Evolutionary conservation across 306 rosid species (phyloP).

Genomic region (Pterocarpus macrocarpus): DNA sequence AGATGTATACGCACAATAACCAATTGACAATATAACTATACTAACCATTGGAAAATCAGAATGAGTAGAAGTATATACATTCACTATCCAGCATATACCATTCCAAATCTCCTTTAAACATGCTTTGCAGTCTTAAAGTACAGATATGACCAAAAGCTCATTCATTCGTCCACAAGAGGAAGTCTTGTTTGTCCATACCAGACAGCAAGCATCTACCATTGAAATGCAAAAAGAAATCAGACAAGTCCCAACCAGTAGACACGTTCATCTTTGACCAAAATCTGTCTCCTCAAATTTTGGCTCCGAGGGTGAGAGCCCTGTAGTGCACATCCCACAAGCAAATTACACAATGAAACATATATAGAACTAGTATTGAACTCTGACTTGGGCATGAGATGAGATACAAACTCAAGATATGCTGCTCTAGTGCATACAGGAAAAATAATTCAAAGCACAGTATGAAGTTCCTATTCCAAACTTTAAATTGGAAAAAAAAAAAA

Average conservation of each 20-base stretch:
- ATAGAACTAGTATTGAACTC: conserved; percentile 10
- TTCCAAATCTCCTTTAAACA: too few species aligned
- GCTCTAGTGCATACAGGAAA: neutral
- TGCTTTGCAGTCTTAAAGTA: too few species aligned
- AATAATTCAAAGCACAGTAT: neutral
- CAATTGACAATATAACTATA: too few species aligned
- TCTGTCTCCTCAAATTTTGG: conserved; percentile 21
- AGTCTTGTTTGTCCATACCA: too few species aligned
- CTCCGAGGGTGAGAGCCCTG: conserved; percentile 52
- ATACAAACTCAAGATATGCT: neutral
- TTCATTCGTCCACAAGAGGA: too few species aligned
- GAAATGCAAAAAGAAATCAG: neutral
- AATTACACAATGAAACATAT: conserved; percentile 26
- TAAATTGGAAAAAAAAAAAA: neutral
- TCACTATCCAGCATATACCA: too few species aligned
- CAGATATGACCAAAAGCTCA: too few species aligned
- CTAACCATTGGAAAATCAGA: too few species aligned
- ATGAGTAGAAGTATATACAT: too few species aligned
- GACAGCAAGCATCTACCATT: neutral
- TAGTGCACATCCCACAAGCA: conserved; percentile 33
- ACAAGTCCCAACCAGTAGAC: conserved; percentile 67
- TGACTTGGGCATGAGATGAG: neutral
- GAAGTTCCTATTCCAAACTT: neutral
- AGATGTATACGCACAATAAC: too few species aligned
- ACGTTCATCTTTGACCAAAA: conserved; percentile 52